phyloP scores from a whole-genome alignment of 2,329 filamentous ascomycete species.

The Phoma sp. region DNA sequence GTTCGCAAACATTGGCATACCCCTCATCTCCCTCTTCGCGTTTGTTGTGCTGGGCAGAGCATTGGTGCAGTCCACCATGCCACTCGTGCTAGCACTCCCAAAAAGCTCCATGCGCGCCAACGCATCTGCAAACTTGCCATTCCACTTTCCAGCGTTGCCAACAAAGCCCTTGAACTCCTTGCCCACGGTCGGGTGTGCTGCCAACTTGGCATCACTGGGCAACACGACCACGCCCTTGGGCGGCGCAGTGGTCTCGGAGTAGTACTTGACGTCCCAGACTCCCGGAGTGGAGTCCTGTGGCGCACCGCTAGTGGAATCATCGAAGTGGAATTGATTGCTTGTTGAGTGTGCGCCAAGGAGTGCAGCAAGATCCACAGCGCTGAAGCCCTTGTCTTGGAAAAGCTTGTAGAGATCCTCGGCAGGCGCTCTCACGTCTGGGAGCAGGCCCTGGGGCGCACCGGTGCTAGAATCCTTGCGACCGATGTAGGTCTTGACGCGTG shows the following conservation, averaged over 20 bases:
- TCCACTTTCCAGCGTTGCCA: slow-evolving; percentile 43
- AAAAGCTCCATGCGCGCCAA: slow-evolving; percentile 32
- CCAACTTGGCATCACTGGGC: slow-evolving; percentile 40
- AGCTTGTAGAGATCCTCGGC: slow-evolving; percentile 20
- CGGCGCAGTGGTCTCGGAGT: slow-evolving; percentile 31
- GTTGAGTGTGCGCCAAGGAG: slow-evolving; percentile 34
- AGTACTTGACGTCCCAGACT: slow-evolving; percentile 36
- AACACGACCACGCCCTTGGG: slow-evolving; percentile 33
- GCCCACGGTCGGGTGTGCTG: slow-evolving; percentile 34
- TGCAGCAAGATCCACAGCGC: slow-evolving; percentile 32
- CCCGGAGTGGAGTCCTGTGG: slow-evolving; percentile 32
- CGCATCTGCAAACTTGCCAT: slow-evolving; percentile 37
- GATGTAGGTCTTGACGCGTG: slow-evolving; percentile 15
- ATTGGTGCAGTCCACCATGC: slow-evolving; percentile 29
- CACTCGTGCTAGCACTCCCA: slow-evolving; percentile 19
- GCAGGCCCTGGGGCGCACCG: slow-evolving; percentile 1
- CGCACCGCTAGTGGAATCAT: slow-evolving; percentile 12
- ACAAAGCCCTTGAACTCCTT: slow-evolving; percentile 46
- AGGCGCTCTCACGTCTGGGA: slow-evolving; percentile 13
- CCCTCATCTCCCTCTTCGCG: slow-evolving; percentile 24
- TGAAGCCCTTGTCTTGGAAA: slow-evolving; percentile 33
- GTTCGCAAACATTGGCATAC: slow-evolving; percentile 9
- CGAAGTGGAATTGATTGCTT: slow-evolving; percentile 27
- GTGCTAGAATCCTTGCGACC: slow-evolving; percentile 24
- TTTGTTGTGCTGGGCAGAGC: slow-evolving; percentile 24